These are phyloP conservation scores for Chalciporus chontae DNA, from an alignment of 768 basidiomycete species.

Conservation along the genomic window DNA sequence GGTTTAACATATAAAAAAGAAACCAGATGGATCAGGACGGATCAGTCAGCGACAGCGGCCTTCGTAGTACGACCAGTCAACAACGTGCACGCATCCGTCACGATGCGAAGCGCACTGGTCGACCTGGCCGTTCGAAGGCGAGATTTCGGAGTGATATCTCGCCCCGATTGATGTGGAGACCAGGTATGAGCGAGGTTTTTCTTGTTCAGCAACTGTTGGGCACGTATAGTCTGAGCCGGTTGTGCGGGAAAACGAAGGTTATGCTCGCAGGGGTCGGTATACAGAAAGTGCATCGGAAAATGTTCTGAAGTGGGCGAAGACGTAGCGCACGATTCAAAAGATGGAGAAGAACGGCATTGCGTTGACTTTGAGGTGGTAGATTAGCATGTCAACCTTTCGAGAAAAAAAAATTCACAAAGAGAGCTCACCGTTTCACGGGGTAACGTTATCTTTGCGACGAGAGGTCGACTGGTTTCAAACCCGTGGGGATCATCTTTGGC, in stretches of 20 bases:
- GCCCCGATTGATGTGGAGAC: slow-evolving; percentile 4
- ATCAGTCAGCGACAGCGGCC: slow-evolving; percentile 5
- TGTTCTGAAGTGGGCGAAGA: slow-evolving; percentile 9
- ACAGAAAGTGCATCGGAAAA: slow-evolving; percentile 10
- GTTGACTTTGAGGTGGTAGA: slow-evolving; percentile 3
- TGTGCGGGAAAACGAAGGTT: slow-evolving; percentile 12
- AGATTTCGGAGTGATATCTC: not conserved
- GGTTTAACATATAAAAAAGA: not conserved
- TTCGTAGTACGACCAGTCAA: slow-evolving; percentile 15
- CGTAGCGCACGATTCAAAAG: slow-evolving; percentile 10
- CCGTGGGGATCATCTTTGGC: slow-evolving; percentile 6
- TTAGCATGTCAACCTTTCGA: not conserved
- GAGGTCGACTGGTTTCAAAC: slow-evolving; percentile 9
- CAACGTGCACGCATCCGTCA: slow-evolving; percentile 24
- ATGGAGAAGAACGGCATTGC: slow-evolving; percentile 2
- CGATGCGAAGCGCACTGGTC: slow-evolving; percentile 21
- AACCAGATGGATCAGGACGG: not conserved
- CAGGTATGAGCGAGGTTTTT: slow-evolving; percentile 8
- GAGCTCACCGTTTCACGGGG: slow-evolving; percentile 17
- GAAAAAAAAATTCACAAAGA: not conserved
- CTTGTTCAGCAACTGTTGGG: slow-evolving; percentile 11
- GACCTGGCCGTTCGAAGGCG: slow-evolving; percentile 10
- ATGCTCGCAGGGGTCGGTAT: slow-evolving; percentile 18
- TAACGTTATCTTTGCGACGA: slow-evolving; percentile 18
- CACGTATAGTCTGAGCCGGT: not conserved